Percentiles rank a stretch among this genome's conserved stretches.
phyloP scores from a whole-genome alignment of 352 stramenopile species.

The Phytophthora nicotianae region DNA sequence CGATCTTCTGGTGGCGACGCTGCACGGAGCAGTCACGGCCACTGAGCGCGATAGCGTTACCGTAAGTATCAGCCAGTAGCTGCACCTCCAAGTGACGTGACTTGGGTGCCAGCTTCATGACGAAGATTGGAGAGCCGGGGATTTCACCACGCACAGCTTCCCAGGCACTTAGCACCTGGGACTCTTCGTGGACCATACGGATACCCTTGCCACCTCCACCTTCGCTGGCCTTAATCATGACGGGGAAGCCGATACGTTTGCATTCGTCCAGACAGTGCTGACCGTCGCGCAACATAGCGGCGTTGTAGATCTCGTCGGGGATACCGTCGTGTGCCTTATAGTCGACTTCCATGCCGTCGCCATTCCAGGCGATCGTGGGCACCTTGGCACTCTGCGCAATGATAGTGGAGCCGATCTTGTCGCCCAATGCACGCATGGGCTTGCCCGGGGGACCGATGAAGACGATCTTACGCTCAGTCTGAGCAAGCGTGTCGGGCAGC shows the following conservation, averaged over 20 bases:
- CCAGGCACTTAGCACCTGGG: slow-evolving; percentile 95
- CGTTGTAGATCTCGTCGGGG: slow-evolving; percentile 93
- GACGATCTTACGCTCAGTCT: slow-evolving; percentile 93
- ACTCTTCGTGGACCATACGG: slow-evolving; percentile 92
- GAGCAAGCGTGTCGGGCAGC: slow-evolving; percentile 94
- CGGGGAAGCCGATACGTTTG: slow-evolving; percentile 96
- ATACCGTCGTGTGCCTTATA: slow-evolving; percentile 91
- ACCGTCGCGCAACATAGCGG: slow-evolving; percentile 93
- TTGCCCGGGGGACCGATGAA: slow-evolving; percentile 98
- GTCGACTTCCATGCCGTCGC: slow-evolving; percentile 92
- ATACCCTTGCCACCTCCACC: slow-evolving; percentile 99
- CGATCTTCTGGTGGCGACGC: slow-evolving; percentile 99
- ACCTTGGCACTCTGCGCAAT: slow-evolving; percentile 99
- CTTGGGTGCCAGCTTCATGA: slow-evolving; percentile 98
- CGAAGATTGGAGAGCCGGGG: slow-evolving; percentile 98
- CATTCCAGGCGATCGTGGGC: slow-evolving; percentile 99
- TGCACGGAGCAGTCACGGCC: slow-evolving; percentile 99
- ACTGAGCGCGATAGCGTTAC: slow-evolving; percentile 98
- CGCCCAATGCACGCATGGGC: slow-evolving; percentile 98
- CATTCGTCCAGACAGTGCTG: slow-evolving; percentile 94
- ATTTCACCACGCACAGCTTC: slow-evolving; percentile 98
- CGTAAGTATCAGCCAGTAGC: slow-evolving; percentile 98
- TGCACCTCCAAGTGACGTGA: slow-evolving; percentile 99
- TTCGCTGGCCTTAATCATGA: slow-evolving; percentile 99
- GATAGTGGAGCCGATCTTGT: slow-evolving; percentile 99